These are phyloP conservation scores for Akanthomyces dipterigenus DNA, from an alignment of 2,329 filamentous ascomycete species.

Conservation along the genomic window DNA sequence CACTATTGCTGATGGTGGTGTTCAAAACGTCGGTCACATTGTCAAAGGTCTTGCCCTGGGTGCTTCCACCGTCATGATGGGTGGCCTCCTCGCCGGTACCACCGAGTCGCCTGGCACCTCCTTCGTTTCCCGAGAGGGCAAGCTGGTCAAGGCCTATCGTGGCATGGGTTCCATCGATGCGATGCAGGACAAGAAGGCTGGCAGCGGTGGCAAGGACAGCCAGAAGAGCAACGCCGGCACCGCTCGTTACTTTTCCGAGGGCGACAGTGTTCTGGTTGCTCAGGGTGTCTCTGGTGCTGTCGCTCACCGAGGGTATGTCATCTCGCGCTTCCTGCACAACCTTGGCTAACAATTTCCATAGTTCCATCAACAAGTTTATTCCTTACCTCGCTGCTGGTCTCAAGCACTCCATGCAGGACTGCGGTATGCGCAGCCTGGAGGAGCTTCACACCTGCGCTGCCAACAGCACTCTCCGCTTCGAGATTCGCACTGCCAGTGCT, in stretches of 20 bases:
- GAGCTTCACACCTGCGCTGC: slow-evolving; percentile 70
- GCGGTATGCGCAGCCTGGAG: slow-evolving; percentile 73
- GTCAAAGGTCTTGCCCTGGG: slow-evolving; percentile 96
- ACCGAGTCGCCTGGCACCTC: slow-evolving; percentile 96
- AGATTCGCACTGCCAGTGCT: slow-evolving; percentile 87
- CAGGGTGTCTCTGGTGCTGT: slow-evolving; percentile 91
- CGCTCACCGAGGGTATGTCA: slow-evolving; percentile 60
- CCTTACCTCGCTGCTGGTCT: slow-evolving; percentile 93
- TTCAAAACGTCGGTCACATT: slow-evolving; percentile 98
- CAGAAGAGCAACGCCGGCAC: slow-evolving; percentile 89
- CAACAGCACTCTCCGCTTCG: slow-evolving; percentile 76
- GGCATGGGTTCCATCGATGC: slow-evolving; percentile 98
- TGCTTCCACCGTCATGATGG: slow-evolving; percentile 98
- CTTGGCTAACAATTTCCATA: slow-evolving; percentile 27
- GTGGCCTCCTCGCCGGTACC: slow-evolving; percentile 90
- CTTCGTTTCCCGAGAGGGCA: slow-evolving; percentile 91
- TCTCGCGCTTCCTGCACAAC: neutral
- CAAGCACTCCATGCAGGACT: slow-evolving; percentile 96
- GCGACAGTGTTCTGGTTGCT: slow-evolving; percentile 87
- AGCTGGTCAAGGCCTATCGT: slow-evolving; percentile 98
- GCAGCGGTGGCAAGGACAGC: slow-evolving; percentile 62
- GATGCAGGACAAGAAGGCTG: slow-evolving; percentile 99
- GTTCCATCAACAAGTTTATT: slow-evolving; percentile 88
- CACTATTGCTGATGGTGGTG: slow-evolving; percentile 94
- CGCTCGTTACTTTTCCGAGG: slow-evolving; percentile 96